phyloP scores from a whole-genome alignment of 371 early-diverging fungal genomes.

The Batrachochytrium dendrobatidis region DNA sequence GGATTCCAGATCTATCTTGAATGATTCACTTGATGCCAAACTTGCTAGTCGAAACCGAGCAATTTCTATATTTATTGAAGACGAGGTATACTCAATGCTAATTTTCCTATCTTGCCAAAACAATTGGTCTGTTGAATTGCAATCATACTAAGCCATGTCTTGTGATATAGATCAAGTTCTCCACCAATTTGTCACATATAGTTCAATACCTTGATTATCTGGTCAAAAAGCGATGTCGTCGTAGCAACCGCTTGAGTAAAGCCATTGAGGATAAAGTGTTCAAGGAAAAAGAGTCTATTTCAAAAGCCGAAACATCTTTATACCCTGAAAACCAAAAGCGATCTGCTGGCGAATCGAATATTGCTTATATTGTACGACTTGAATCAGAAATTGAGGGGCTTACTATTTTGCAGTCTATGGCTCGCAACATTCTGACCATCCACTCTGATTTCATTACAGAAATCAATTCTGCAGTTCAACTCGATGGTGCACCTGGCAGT shows the following conservation, averaged over 20 bases:
- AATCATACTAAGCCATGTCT: too few relatives aligned
- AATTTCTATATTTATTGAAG: too few relatives aligned
- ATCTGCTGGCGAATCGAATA: slow-evolving; percentile 13
- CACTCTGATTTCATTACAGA: slow-evolving; percentile 18
- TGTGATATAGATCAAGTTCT: slow-evolving; percentile 2
- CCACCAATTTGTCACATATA: neutral
- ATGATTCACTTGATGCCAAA: too few relatives aligned
- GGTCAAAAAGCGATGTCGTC: slow-evolving; percentile 1
- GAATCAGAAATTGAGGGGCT: slow-evolving; percentile 28
- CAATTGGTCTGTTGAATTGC: too few relatives aligned
- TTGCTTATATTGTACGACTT: slow-evolving; percentile 17
- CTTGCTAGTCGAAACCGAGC: too few relatives aligned
- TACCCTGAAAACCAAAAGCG: neutral
- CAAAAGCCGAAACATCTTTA: neutral
- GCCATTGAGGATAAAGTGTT: neutral
- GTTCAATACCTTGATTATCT: neutral
- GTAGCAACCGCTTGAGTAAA: neutral
- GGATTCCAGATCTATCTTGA: too few relatives aligned
- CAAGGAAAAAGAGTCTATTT: too few relatives aligned
- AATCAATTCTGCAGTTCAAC: slow-evolving; percentile 5
- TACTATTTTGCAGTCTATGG: slow-evolving; percentile 15
- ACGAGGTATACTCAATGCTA: too few relatives aligned
- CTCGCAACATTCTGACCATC: slow-evolving; percentile 16
- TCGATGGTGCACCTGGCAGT: neutral
- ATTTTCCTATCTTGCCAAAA: too few relatives aligned